These are phyloP conservation scores for Xylaria flabelliformis DNA, from an alignment of 495 filamentous ascomycete species.

Conservation along the genomic window DNA sequence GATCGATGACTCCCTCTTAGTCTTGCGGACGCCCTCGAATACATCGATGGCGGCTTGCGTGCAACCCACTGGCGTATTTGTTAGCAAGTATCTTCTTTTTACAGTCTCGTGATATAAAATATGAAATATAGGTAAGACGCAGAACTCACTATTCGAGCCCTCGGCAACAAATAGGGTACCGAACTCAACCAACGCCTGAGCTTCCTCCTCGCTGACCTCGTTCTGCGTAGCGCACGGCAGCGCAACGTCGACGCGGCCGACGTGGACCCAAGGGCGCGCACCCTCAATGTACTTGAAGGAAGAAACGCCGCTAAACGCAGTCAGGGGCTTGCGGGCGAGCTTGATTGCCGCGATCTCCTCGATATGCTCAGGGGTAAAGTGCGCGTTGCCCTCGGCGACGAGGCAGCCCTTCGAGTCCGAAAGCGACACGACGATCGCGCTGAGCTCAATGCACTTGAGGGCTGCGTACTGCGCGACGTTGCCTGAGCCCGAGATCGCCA, in stretches of 20 bases:
- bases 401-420: slow-evolving; percentile 91
- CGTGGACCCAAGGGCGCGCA: slow-evolving; percentile 88
- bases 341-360: slow-evolving; percentile 80
- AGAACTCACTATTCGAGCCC: slow-evolving; percentile 76
- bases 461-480: slow-evolving; percentile 99
- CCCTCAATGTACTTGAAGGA: slow-evolving; percentile 84
- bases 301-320: slow-evolving; percentile 62
- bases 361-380: slow-evolving; percentile 81
- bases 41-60: slow-evolving; percentile 93
- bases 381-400: slow-evolving; percentile 67
- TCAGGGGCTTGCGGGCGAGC: slow-evolving; percentile 82
- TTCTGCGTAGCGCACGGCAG: slow-evolving; percentile 97
- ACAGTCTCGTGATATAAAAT: neutral
- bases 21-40: slow-evolving; percentile 82
- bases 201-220: slow-evolving; percentile 91
- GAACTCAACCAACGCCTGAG: slow-evolving; percentile 74
- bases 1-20: slow-evolving; percentile 71
- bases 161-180: slow-evolving; percentile 91
- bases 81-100: slow-evolving; percentile 1
- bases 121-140: neutral
- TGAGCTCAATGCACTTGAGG: slow-evolving; percentile 95
- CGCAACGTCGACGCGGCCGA: slow-evolving; percentile 86
- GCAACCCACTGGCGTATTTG: slow-evolving; percentile 71
- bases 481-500: slow-evolving; percentile 95
- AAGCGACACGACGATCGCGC: slow-evolving; percentile 89